phyloP scores from a whole-genome alignment of 805 yeast species.

The Lachancea dasiensis region DNA sequence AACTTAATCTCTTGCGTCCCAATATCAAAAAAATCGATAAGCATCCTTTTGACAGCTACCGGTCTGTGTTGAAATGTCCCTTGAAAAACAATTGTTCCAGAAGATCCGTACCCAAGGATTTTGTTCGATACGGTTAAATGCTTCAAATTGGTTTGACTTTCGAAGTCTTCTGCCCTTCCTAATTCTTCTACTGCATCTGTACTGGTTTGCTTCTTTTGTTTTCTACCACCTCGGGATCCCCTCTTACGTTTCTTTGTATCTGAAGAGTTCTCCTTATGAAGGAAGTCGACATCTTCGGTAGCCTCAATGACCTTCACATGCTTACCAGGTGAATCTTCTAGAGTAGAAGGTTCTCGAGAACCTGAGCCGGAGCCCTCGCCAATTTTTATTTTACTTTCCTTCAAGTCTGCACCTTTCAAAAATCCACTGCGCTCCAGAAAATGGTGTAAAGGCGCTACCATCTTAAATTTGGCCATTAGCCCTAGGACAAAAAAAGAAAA shows the following conservation, averaged over 20 bases:
- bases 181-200: conserved; percentile 2
- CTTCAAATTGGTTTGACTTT: conserved; percentile 34
- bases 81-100: conserved; percentile 89
- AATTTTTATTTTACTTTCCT: conserved; percentile 12
- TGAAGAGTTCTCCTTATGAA: conserved; percentile 12
- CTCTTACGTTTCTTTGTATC: conserved; percentile 59
- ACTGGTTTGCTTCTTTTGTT: conserved; percentile 35
- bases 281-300: conserved; percentile 11
- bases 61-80: conserved; percentile 90
- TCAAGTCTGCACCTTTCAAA: conserved; percentile 19
- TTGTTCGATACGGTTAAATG: conserved; percentile 61
- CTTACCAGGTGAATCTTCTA: background rate
- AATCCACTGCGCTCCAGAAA: conserved; percentile 33
- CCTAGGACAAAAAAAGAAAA: conserved; percentile 28
- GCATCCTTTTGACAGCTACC: conserved; percentile 93
- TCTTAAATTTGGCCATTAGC: conserved; percentile 26
- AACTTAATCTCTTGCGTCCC: conserved; percentile 88
- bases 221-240: conserved; percentile 80
- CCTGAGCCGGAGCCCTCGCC: conserved; percentile 5
- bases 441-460: conserved; percentile 31
- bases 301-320: conserved; percentile 10
- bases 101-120: conserved; percentile 91
- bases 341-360: no score
- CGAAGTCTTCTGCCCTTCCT: conserved; percentile 12
- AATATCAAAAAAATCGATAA: conserved; percentile 86